Conservation (phyloP, 2,329 filamentous ascomycete genomes). For the Fusarium sarcochroum region DNA sequence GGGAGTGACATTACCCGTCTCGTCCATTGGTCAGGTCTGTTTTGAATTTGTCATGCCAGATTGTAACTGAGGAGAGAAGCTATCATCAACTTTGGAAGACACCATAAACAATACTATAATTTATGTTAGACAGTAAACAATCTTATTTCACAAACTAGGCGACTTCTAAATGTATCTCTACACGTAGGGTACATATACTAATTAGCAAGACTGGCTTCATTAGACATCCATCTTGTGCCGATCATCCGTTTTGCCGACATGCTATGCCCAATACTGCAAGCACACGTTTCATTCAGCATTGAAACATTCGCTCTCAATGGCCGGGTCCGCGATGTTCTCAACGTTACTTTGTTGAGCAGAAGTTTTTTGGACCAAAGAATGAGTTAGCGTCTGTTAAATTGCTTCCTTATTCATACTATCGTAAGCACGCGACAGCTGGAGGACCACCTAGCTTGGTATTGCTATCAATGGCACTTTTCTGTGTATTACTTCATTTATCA, state of each 20-base stretch:
- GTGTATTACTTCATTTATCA: too few species aligned
- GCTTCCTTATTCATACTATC: neutral
- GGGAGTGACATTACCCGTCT: conserved; percentile 27
- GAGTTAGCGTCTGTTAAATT: neutral
- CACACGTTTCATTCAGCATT: conserved; percentile 33
- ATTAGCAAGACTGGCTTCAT: conserved; percentile 5
- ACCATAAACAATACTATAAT: neutral
- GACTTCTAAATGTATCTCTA: neutral
- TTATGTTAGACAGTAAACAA: neutral
- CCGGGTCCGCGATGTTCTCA: conserved; percentile 2
- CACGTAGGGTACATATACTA: neutral
- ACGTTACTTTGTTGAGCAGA: conserved; percentile 8
- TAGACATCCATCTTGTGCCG: conserved; percentile 30
- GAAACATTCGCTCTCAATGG: conserved; percentile 15
- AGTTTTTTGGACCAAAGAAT: neutral
- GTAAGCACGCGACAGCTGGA: neutral
- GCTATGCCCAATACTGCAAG: conserved; percentile 28
- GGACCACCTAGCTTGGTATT: too few species aligned
- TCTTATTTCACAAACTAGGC: neutral
- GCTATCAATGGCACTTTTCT: too few species aligned
- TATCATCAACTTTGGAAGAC: neutral
- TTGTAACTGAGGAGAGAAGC: neutral
- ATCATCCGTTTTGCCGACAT: conserved; percentile 42
- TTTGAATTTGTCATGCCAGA: neutral
- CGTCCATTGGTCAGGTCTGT: conserved; percentile 20